These are phyloP conservation scores for Rutidosis leptorrhynchoides DNA, from an alignment of 129 eudicot genomes.

Conservation along the genomic window DNA sequence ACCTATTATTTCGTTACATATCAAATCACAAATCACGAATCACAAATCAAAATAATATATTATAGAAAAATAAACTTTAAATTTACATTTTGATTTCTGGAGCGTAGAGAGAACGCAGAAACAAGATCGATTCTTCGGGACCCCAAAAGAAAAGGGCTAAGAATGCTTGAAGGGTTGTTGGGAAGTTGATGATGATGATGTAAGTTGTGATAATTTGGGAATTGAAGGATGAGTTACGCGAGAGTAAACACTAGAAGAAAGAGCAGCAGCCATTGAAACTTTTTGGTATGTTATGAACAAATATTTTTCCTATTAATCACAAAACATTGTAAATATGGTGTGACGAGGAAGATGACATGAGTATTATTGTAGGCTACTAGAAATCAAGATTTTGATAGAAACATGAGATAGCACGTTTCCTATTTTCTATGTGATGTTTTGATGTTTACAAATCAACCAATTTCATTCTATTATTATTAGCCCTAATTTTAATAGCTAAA, in stretches of 20 bases:
- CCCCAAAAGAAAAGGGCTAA: constrained; percentile 5
- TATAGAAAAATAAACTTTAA: neutral
- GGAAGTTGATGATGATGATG: no score
- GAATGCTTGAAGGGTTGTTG: constrained; percentile 2
- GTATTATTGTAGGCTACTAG: no score
- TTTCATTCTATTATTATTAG: constrained; percentile 54
- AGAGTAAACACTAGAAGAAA: constrained; percentile 5
- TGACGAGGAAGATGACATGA: no score
- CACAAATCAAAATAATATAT: no score
- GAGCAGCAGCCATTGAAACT: constrained; percentile 21
- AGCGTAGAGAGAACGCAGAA: constrained; percentile 10
- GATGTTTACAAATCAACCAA: constrained; percentile 46
- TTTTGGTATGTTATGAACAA: neutral
- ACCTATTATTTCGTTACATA: neutral
- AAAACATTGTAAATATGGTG: no score
- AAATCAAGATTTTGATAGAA: constrained; percentile 8
- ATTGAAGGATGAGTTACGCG: neutral
- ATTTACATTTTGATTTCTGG: constrained; percentile 17
- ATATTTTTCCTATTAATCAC: no score
- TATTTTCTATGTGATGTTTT: constrained; percentile 8
- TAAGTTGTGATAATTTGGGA: no score
- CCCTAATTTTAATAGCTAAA: constrained; percentile 67
- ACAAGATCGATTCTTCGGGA: neutral
- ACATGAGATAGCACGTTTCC: constrained; percentile 23
- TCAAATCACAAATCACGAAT: neutral